Conservation (phyloP, 1,284 basidiomycete genomes). For the Ustilago nuda region DNA sequence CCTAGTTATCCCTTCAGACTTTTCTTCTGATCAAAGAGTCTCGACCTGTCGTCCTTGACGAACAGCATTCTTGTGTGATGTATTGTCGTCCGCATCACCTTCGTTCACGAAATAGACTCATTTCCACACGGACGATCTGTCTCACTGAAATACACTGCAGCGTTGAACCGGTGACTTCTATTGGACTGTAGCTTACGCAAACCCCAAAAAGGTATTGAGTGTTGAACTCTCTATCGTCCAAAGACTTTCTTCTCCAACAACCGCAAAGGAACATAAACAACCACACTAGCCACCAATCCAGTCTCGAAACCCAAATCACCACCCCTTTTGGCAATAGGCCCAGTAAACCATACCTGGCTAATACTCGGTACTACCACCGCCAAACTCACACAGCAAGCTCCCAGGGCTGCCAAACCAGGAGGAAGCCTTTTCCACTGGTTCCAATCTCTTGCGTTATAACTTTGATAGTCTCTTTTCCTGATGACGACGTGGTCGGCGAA, state of each 20-base stretch:
- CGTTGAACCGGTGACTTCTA: constrained; percentile 20
- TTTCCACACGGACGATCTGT: not conserved
- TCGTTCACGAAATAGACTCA: not conserved
- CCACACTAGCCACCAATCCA: constrained; percentile 62
- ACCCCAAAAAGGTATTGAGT: not conserved
- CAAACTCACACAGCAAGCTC: constrained; percentile 53
- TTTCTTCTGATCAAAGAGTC: constrained; percentile 33
- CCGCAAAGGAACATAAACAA: constrained; percentile 65
- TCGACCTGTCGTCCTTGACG: not conserved
- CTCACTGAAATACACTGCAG: not conserved
- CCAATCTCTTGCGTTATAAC: constrained; percentile 75
- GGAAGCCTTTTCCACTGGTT: constrained; percentile 74
- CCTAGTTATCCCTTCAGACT: constrained; percentile 59
- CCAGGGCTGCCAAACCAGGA: constrained; percentile 73
- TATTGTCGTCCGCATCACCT: too few relatives aligned
- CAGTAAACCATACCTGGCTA: constrained; percentile 65
- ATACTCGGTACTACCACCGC: constrained; percentile 67
- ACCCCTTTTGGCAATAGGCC: constrained; percentile 59
- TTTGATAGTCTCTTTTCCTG: constrained; percentile 71
- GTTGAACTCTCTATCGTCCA: constrained; percentile 28
- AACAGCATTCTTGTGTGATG: too few relatives aligned
- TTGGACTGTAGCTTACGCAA: too few relatives aligned
- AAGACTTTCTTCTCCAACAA: constrained; percentile 61
- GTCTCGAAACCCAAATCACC: constrained; percentile 70
- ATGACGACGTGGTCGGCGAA: constrained; percentile 76